These are phyloP conservation scores for Lenzites betulinus DNA, from an alignment of 768 basidiomycete genomes.

Conservation along the genomic window DNA sequence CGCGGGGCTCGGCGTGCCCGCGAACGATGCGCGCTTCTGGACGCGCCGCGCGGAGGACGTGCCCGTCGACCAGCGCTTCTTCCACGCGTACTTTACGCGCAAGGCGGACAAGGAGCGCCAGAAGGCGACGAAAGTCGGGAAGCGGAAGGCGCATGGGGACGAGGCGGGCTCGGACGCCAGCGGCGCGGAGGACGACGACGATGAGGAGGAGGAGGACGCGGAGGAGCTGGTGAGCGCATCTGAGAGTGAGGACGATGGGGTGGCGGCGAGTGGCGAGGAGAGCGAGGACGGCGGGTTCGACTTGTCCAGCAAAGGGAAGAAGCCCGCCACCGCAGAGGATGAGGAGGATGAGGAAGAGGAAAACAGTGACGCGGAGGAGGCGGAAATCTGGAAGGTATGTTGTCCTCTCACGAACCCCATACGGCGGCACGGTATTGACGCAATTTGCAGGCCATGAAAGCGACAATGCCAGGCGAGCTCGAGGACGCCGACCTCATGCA, in stretches of 20 bases:
- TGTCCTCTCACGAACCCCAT: no score
- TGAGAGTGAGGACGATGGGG: slow-evolving; percentile 33
- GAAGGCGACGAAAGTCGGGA: slow-evolving; percentile 49
- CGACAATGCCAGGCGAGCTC: slow-evolving; percentile 66
- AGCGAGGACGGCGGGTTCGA: slow-evolving; percentile 21
- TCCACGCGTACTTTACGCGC: slow-evolving; percentile 83
- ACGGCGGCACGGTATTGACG: neutral
- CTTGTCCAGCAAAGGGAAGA: slow-evolving; percentile 10
- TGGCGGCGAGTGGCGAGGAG: neutral
- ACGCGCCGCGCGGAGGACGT: slow-evolving; percentile 67
- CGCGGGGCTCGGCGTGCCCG: slow-evolving; percentile 42
- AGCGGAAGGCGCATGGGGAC: slow-evolving; percentile 43
- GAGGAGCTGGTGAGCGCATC: slow-evolving; percentile 5
- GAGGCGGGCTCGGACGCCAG: slow-evolving; percentile 34
- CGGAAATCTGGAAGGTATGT: slow-evolving; percentile 86
- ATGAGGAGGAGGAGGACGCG: slow-evolving; percentile 32
- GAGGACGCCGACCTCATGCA: slow-evolving; percentile 35
- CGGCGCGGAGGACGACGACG: slow-evolving; percentile 28
- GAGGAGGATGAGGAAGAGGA: slow-evolving; percentile 41
- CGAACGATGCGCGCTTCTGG: slow-evolving; percentile 81
- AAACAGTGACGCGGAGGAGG: slow-evolving; percentile 57
- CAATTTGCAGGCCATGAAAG: slow-evolving; percentile 76
- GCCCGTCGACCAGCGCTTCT: slow-evolving; percentile 91
- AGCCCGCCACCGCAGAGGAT: slow-evolving; percentile 19
- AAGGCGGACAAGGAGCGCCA: slow-evolving; percentile 61